Evolutionary conservation across 495 filamentous ascomycete species (phyloP), one percentile per base, ranked within the genome.

Genomic region (Cudoniella acicularis): DNA sequence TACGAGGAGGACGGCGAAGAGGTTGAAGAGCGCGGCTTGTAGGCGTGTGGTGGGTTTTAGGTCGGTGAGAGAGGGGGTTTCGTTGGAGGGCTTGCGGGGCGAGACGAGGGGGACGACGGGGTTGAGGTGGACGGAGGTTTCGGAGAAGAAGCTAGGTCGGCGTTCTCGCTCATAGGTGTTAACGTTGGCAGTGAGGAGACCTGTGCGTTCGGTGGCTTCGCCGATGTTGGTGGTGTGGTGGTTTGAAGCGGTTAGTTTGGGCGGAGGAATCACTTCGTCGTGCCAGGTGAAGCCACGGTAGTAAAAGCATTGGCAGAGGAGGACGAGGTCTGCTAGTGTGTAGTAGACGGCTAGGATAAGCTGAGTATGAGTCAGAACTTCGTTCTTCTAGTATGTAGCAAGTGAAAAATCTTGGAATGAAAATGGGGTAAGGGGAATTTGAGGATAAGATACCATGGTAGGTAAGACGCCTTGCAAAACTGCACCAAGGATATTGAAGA

Each of bases 321-420:
- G 78, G 1, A 96, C 90, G 21, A 97, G 80, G 68, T 98, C 94
- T 54, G 94, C 93, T 23, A 96, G 75, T 21, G 93, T 96, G 70
- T 98, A 97, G 70, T 98, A 98, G 0, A 97, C 79, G 0, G 94
- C 94, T 23, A 98, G 77, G 45, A 97, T 97, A 49, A 90, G 84
- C 76, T 79, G 36, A 8, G 20, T 22, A 22, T 49, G 30, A 20
- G 41, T 45, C 24, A 40, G 17, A n/a, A 21, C 20, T 55, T 46
- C 1, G 4, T 54, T 54, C 1, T 0, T 16, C 4, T 0, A n/a
- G n/a, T n/a, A n/a, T n/a, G n/a, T n/a, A n/a, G n/a, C n/a, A n/a
- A n/a, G n/a, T 36, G 25, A 16, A 25, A 10, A 46, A 46, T 8
- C 8, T 46, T 4, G 3, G 43, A 46, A 3, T 3, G 13, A 6